Percentiles rank a stretch among this genome's conserved stretches.
These are phyloP conservation scores for Neoboletus brunneissimus DNA, from an alignment of 768 basidiomycete genomes.

Conservation along the genomic window DNA sequence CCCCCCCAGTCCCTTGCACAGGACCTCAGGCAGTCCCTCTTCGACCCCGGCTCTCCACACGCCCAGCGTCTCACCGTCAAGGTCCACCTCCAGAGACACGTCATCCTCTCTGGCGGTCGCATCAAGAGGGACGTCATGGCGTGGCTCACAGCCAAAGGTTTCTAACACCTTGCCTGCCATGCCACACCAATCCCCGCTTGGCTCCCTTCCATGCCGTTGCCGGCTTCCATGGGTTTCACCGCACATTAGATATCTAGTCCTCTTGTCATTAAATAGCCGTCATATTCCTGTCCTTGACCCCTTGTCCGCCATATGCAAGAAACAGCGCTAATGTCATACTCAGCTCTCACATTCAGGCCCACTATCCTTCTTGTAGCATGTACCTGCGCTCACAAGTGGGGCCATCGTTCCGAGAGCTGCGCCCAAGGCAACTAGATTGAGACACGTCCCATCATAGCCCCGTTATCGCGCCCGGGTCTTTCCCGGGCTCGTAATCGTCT, in stretches of 20 bases:
- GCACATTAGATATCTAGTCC: slow-evolving; percentile 4
- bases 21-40: slow-evolving; percentile 53
- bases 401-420: background rate
- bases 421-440: slow-evolving; percentile 1
- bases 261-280: slow-evolving; percentile 16
- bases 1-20: slow-evolving; percentile 51
- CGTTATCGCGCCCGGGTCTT: background rate
- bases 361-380: background rate
- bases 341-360: background rate
- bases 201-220: slow-evolving; percentile 9
- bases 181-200: slow-evolving; percentile 6
- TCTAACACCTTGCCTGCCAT: slow-evolving; percentile 35
- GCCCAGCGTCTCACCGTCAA: slow-evolving; percentile 49
- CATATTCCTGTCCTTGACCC: background rate
- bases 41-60: slow-evolving; percentile 44
- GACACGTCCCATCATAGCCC: background rate
- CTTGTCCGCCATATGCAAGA: background rate
- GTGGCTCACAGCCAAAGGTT: slow-evolving; percentile 66
- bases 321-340: background rate
- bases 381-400: background rate
- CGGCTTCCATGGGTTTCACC: slow-evolving; percentile 9
- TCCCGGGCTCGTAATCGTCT: background rate
- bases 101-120: slow-evolving; percentile 59
- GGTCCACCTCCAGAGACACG: slow-evolving; percentile 46
- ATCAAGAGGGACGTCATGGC: slow-evolving; percentile 60